These are phyloP conservation scores for Xylaria grammica DNA, from an alignment of 495 filamentous ascomycete genomes.

Conservation along the genomic window DNA sequence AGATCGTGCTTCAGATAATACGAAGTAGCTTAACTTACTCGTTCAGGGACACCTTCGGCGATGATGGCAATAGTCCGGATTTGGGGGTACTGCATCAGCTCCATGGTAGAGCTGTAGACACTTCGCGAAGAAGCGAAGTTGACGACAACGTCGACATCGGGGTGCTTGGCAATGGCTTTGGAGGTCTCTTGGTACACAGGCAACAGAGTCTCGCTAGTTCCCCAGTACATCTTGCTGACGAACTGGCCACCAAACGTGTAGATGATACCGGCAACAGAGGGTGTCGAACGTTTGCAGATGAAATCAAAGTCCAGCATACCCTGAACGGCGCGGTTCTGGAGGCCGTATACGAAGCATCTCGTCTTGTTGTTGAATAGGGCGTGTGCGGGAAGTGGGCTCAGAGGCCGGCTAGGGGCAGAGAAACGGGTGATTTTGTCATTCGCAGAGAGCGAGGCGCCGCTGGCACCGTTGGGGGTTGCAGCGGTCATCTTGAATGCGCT, in stretches of 20 bases:
- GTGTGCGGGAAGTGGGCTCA: constrained; percentile 83
- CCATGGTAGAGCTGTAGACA: constrained; percentile 97
- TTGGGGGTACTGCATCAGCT: constrained; percentile 96
- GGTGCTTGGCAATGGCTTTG: constrained; percentile 97
- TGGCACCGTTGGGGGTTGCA: constrained; percentile 46
- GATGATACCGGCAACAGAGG: constrained; percentile 98
- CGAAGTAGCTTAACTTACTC: constrained; percentile 62
- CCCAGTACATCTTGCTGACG: constrained; percentile 99
- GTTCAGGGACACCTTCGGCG: constrained; percentile 97
- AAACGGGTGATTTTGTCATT: constrained; percentile 99
- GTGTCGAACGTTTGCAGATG: constrained; percentile 97
- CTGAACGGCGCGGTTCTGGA: constrained; percentile 97
- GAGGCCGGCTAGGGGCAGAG: constrained; percentile 85
- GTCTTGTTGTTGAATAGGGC: constrained; percentile 98
- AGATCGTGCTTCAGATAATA: constrained; percentile 5
- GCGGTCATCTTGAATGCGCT: constrained; percentile 50
- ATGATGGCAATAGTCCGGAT: constrained; percentile 98
- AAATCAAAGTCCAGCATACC: constrained; percentile 99
- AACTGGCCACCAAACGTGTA: constrained; percentile 99
- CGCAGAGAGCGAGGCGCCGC: constrained; percentile 62
- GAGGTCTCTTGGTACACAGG: constrained; percentile 95
- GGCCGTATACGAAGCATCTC: constrained; percentile 98
- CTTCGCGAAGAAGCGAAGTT: constrained; percentile 99
- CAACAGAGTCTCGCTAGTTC: constrained; percentile 97
- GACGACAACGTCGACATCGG: constrained; percentile 94